Evolutionary conservation across 768 basidiomycete species (phyloP).

Genomic region (Mycena kentingensis): DNA sequence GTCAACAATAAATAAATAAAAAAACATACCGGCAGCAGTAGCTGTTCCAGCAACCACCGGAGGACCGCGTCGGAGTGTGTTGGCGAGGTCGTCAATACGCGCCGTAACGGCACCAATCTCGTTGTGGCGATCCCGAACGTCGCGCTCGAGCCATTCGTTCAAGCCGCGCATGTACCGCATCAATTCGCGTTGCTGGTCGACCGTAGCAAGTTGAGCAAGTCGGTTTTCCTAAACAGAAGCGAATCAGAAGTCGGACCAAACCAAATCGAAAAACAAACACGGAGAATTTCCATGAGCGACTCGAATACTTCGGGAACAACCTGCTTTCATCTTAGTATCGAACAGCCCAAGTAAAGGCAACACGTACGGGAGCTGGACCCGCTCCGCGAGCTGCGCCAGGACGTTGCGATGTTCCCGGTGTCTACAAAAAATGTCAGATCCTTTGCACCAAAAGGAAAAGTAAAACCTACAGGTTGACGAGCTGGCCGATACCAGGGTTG

Average conservation of each 20-base stretch:
- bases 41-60: background rate
- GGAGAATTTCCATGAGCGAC: conserved; percentile 66
- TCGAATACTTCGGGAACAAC: no score
- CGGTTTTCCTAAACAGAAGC: conserved; percentile 64
- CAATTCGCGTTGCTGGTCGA: conserved; percentile 77
- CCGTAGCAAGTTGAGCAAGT: conserved; percentile 68
- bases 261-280: conserved; percentile 43
- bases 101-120: conserved; percentile 69
- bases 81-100: conserved; percentile 54
- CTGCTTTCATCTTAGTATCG: no score
- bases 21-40: conserved; percentile 32
- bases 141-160: conserved; percentile 79
- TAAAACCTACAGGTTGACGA: no score
- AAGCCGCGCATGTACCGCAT: conserved; percentile 77
- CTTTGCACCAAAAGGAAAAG: background rate
- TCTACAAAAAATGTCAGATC: background rate
- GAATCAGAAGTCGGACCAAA: conserved; percentile 10
- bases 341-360: no score
- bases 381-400: background rate
- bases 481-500: background rate
- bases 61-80: conserved; percentile 41
- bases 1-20: background rate
- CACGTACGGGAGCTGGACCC: no score
- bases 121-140: conserved; percentile 76
- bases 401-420: background rate